Percentiles rank a stretch among this genome's conserved stretches.
Conservation (phyloP, 2,329 filamentous ascomycete species). For the Teratosphaeria destructans region DNA sequence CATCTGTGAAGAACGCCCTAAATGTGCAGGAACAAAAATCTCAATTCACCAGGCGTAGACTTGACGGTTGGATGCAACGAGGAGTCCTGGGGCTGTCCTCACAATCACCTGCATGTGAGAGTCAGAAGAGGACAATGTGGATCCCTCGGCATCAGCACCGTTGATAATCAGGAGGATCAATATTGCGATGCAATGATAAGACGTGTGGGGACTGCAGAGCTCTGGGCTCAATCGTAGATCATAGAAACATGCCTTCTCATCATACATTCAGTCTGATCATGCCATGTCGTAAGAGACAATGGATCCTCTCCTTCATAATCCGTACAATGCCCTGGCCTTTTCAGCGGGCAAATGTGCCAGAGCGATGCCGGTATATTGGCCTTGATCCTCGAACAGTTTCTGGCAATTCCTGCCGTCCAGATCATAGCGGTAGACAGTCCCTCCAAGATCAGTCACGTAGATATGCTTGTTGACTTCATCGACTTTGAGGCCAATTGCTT, state of each 20-base stretch:
- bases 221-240: background rate
- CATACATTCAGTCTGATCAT: background rate
- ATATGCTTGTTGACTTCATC: conserved; percentile 27
- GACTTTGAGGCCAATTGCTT: conserved; percentile 38
- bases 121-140: no score
- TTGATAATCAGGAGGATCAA: no score
- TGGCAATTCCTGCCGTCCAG: conserved; percentile 1
- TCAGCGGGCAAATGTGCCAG: background rate
- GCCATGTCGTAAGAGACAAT: background rate
- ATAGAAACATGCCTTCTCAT: background rate
- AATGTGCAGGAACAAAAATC: background rate
- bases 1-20: background rate
- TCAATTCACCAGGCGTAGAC: background rate
- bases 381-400: background rate
- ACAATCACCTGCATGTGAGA: no score
- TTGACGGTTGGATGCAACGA: background rate
- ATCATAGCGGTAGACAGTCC: conserved; percentile 25
- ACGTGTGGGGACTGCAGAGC: no score
- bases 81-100: no score
- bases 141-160: no score
- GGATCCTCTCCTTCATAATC: background rate
- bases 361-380: background rate
- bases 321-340: background rate
- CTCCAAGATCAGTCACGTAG: conserved; percentile 33
- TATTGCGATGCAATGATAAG: no score